Evolutionary conservation across 78 protist genomes (phyloP).

Genomic region (Dictyostelium firmibasis): DNA sequence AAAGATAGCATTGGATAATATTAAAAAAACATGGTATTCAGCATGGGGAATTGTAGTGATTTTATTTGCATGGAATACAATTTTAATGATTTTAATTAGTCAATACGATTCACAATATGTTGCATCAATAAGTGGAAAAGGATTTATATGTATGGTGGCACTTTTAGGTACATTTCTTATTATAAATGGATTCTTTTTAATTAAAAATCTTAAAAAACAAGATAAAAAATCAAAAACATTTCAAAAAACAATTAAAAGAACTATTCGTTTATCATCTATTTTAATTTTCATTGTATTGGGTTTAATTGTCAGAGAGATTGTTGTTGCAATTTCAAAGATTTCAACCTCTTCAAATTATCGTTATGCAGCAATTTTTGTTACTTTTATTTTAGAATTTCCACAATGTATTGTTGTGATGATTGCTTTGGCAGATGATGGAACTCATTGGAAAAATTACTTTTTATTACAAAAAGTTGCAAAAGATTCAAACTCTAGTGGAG

Average conservation of each 20-base stretch:
- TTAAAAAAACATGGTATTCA: conserved; percentile 38
- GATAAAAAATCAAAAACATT: conserved; percentile 14
- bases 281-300: not conserved
- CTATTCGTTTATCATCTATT: not conserved
- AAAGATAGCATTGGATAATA: conserved; percentile 17
- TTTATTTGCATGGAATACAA: not conserved
- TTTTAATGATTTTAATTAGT: not conserved
- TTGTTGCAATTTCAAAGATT: not conserved
- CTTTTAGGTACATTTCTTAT: not conserved
- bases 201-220: conserved; percentile 2
- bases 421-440: conserved; percentile 34
- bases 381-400: not conserved
- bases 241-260: conserved; percentile 25
- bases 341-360: conserved; percentile 3
- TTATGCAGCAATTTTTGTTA: conserved; percentile 3
- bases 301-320: not conserved
- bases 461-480: not conserved
- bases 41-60: conserved; percentile 11
- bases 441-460: conserved; percentile 21
- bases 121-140: not conserved
- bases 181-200: conserved; percentile 32
- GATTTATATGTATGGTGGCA: conserved; percentile 6
- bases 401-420: conserved; percentile 46
- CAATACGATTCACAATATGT: not conserved
- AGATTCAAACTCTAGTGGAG: not conserved